phyloP scores from a whole-genome alignment of 139 green algal genomes.

The Diplosphaera chodatii region DNA sequence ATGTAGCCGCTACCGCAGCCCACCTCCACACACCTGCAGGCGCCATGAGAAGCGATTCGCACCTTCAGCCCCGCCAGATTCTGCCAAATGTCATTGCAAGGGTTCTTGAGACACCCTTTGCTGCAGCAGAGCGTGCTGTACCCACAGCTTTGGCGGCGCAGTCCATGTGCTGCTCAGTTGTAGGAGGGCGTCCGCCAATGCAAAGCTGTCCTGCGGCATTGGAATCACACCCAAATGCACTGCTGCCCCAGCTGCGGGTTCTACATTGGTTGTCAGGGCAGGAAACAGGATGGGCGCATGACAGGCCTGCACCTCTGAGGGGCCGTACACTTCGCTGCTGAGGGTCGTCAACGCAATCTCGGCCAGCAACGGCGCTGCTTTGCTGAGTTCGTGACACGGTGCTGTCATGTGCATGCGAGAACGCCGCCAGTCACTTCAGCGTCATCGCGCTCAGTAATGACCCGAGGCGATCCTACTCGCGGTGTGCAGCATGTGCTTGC shows the following conservation, averaged over 20 bases:
- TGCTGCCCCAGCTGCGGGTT: too few relatives aligned
- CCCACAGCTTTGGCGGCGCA: slow-evolving; percentile 1
- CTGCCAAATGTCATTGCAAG: too few relatives aligned
- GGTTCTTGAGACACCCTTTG: too few relatives aligned
- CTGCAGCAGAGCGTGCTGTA: neutral
- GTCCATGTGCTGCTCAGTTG: neutral
- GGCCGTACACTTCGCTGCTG: slow-evolving; percentile 61
- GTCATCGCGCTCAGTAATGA: too few relatives aligned
- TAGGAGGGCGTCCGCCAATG: slow-evolving; percentile 57
- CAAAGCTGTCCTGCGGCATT: slow-evolving; percentile 67
- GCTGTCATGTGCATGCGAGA: neutral
- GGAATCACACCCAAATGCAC: neutral
- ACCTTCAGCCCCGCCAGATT: neutral
- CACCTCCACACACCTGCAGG: slow-evolving; percentile 62
- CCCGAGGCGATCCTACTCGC: too few relatives aligned
- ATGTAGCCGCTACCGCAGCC: slow-evolving; percentile 83
- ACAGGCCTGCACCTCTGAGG: slow-evolving; percentile 53
- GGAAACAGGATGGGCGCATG: too few relatives aligned
- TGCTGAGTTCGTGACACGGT: too few relatives aligned
- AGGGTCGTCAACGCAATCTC: slow-evolving; percentile 8
- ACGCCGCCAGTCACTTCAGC: too few relatives aligned
- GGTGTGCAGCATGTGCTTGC: too few relatives aligned
- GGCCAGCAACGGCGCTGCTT: neutral
- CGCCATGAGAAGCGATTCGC: neutral
- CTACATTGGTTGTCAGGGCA: too few relatives aligned